Evolutionary conservation across 202 grass and related monocot species (phyloP).

Genomic region (Schoenoplectus triqueter): DNA sequence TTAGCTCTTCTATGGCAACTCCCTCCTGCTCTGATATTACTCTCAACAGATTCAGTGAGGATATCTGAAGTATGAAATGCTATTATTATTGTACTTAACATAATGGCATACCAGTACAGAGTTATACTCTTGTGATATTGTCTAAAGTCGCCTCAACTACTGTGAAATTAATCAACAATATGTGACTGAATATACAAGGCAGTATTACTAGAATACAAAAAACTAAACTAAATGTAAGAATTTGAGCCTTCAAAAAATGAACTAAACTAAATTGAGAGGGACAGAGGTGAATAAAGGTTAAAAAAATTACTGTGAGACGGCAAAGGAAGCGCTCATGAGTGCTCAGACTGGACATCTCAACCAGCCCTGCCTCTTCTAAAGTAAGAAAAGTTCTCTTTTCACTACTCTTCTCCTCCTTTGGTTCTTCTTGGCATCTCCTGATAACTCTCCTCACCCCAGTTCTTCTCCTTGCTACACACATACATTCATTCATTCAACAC

Average conservation of each 20-base stretch:
- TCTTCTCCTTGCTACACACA: slow-evolving; percentile 36
- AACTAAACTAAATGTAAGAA: background rate
- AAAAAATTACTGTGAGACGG: slow-evolving; percentile 61
- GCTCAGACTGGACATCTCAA: slow-evolving; percentile 93
- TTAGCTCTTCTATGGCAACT: slow-evolving; percentile 77
- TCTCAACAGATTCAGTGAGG: slow-evolving; percentile 78
- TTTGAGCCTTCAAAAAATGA: background rate
- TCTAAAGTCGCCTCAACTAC: too few species aligned
- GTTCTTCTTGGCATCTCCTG: slow-evolving; percentile 53
- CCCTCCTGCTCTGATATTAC: slow-evolving; percentile 93
- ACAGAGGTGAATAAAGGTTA: background rate
- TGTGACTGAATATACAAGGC: background rate
- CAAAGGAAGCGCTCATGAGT: slow-evolving; percentile 97
- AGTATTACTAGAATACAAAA: background rate
- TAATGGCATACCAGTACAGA: background rate
- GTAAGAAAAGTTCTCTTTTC: slow-evolving; percentile 69
- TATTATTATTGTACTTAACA: background rate
- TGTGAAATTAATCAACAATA: too few species aligned
- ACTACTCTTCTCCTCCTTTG: slow-evolving; percentile 22
- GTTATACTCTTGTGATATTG: too few species aligned
- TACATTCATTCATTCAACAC: background rate
- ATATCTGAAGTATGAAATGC: slow-evolving; percentile 62
- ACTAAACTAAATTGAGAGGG: background rate
- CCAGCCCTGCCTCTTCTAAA: slow-evolving; percentile 80
- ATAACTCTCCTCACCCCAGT: slow-evolving; percentile 33